Percentiles rank a stretch among this genome's conserved stretches.
Evolutionary conservation across 345 rosid species (phyloP).

Genomic region (Raphanus raphanistrum): DNA sequence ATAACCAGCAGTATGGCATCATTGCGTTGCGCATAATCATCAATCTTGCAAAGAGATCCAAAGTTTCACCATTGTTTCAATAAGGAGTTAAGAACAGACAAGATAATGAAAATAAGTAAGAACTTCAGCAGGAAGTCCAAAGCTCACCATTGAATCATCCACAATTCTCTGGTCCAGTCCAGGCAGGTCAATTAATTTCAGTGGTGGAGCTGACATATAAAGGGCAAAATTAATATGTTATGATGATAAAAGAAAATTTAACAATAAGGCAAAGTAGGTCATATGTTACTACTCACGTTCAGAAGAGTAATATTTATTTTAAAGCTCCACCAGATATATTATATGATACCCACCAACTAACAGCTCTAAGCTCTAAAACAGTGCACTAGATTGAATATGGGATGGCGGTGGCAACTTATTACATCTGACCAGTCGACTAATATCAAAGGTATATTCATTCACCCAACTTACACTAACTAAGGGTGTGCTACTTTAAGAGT

Average conservation of each 20-base stretch:
- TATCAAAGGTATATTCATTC: background rate
- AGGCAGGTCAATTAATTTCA: slow-evolving; percentile 92
- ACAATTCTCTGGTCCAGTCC: slow-evolving; percentile 96
- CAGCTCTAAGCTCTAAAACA: slow-evolving; percentile 11
- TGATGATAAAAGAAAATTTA: slow-evolving; percentile 6
- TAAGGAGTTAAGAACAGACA: slow-evolving; percentile 1
- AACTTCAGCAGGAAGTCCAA: slow-evolving; percentile 10
- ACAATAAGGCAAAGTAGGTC: slow-evolving; percentile 4
- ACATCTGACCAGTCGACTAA: slow-evolving; percentile 15
- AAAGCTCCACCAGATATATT: background rate
- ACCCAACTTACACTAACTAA: background rate
- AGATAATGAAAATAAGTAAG: background rate
- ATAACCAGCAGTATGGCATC: slow-evolving; percentile 92
- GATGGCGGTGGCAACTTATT: slow-evolving; percentile 7
- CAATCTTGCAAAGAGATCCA: slow-evolving; percentile 49
- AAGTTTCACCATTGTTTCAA: slow-evolving; percentile 5
- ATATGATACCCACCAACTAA: slow-evolving; percentile 22
- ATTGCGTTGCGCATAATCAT: slow-evolving; percentile 75
- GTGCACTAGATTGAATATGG: background rate
- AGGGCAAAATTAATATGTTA: slow-evolving; percentile 5
- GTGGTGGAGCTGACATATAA: slow-evolving; percentile 74
- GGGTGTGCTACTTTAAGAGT: slow-evolving; percentile 16
- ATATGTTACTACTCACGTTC: slow-evolving; percentile 10
- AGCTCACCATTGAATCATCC: slow-evolving; percentile 83
- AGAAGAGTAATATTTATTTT: background rate